phyloP scores from a whole-genome alignment of 345 rosid species.

The Ceriops tagal region DNA sequence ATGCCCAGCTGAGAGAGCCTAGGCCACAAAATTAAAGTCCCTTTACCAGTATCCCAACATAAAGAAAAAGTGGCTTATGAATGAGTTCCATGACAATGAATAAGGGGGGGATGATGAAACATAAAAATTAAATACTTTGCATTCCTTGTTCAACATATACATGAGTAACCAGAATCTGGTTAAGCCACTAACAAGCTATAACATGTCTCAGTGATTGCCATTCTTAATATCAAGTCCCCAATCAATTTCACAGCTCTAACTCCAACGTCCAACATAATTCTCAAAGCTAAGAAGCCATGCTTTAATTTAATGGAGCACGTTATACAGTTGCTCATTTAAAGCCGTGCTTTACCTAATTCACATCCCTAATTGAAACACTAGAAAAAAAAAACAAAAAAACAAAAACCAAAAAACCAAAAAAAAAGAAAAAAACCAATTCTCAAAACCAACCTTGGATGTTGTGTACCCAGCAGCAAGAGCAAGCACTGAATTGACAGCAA shows the following conservation, averaged over 20 bases:
- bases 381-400: no score
- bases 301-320: neutral
- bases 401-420: no score
- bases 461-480: constrained; percentile 99
- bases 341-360: neutral
- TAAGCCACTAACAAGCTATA: no score
- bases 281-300: neutral
- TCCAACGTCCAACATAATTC: neutral
- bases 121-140: no score
- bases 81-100: no score
- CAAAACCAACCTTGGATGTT: constrained; percentile 69
- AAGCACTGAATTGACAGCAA: constrained; percentile 96
- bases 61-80: no score
- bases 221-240: neutral
- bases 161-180: no score
- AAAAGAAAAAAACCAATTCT: neutral
- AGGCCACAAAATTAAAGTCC: no score
- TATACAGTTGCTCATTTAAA: neutral
- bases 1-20: no score
- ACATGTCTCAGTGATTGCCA: neutral
- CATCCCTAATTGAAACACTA: neutral
- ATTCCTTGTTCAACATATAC: no score
- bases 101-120: no score
- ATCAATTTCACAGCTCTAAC: neutral
- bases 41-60: no score